Evolutionary conservation across 2,329 filamentous ascomycete genomes (phyloP), one percentile per base, ranked within the genome.

Genomic region (Aspergillus intermedius): DNA sequence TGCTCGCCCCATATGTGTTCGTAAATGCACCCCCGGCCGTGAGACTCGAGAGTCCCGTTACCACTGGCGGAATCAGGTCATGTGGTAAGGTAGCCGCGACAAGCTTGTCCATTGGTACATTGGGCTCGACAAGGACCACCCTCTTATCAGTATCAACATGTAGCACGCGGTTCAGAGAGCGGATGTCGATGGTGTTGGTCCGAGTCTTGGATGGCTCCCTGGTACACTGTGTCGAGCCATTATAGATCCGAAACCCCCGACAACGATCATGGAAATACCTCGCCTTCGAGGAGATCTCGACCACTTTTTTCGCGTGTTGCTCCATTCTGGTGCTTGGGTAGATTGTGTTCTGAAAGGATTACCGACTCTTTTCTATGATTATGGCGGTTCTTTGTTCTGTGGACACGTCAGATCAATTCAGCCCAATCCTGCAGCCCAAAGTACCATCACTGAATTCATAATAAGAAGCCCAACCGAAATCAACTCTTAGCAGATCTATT

Each of bases 161-260:
- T 9, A 90, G 69, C 10, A 90, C 78, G 61, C 78, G 75, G 53
- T 74, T 75, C 8, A 90, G 76, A 3, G 61, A 60, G 67, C 81
- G 84, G 30, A 83, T 88, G 63, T 89, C 84, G 45, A 90, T 74
- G 7, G 81, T 77, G 56, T 78, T 78, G 60, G 45, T 50, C 37
- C 43, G 34, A 9, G 45, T 50, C 22, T 46, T 73, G 15, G 71
- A 66, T 3, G 74, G 74, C 15, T 76, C 75, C 7, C 86, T 81
- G 35, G 86, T 89, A 65, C 81, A 86, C 69, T 87, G 88, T 19
- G 86, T 88, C 0, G 83, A 82, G 49, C 86, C 86, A 67, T 89
- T 86, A 57, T 82, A 86, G 60, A 89, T 82, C 12, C 84, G 77
- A 67, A 86, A 89, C 2, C 82, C 78, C 61, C 76, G 68, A 45